Evolutionary conservation across 225 moss, liverwort and hornwort species (phyloP).

Genomic region (Asterella californica): DNA sequence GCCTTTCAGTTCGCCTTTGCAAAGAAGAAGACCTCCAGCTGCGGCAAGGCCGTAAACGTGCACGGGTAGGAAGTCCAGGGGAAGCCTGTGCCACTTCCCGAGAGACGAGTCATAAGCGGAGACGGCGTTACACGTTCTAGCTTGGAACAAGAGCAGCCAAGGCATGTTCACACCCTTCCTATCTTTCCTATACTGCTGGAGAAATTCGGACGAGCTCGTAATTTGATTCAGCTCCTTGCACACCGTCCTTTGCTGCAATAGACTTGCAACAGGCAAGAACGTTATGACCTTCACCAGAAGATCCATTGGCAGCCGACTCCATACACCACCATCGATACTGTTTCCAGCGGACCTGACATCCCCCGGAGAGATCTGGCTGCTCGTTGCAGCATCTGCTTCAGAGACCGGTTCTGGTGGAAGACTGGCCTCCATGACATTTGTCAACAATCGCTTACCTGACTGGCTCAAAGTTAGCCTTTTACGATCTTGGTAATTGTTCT

Average conservation of each 20-base stretch:
- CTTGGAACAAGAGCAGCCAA: slow-evolving; percentile 31
- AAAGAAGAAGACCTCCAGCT: slow-evolving; percentile 29
- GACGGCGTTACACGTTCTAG: slow-evolving; percentile 12
- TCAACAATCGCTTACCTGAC: not conserved
- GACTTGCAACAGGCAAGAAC: slow-evolving; percentile 28
- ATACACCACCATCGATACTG: slow-evolving; percentile 8
- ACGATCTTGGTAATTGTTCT: not conserved
- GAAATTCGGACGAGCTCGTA: slow-evolving; percentile 17
- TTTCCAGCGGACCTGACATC: not conserved
- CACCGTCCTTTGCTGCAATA: slow-evolving; percentile 26
- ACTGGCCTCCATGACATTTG: not conserved
- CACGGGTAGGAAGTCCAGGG: slow-evolving; percentile 29
- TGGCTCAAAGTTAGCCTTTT: slow-evolving; percentile 1
- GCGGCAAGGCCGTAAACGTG: slow-evolving; percentile 22
- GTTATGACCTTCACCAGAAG: slow-evolving; percentile 26
- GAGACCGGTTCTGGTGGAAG: not conserved
- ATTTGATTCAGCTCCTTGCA: slow-evolving; percentile 27
- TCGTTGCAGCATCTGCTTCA: not conserved
- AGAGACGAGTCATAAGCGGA: slow-evolving; percentile 24
- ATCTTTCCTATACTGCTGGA: slow-evolving; percentile 13
- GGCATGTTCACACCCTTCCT: slow-evolving; percentile 1
- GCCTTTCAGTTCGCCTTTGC: slow-evolving; percentile 20
- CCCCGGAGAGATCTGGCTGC: not conserved
- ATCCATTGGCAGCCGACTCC: slow-evolving; percentile 28
- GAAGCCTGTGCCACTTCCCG: slow-evolving; percentile 24